Conservation (phyloP, 345 rosid genomes). For the Eucalyptus rudis region DNA sequence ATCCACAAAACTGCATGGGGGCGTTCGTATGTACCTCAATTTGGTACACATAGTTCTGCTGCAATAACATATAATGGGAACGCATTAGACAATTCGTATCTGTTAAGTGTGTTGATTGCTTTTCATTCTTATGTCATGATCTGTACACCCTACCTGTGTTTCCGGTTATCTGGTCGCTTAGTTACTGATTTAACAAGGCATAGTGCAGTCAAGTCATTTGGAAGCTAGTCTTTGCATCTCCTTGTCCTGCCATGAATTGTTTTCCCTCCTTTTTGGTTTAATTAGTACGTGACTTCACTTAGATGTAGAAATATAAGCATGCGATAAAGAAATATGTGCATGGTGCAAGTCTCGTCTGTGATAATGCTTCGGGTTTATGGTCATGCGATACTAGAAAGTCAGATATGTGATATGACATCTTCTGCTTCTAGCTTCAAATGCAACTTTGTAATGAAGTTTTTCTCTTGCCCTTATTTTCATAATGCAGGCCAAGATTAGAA, state of each 20-base stretch:
- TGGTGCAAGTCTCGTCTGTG: neutral
- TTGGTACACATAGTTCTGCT: neutral
- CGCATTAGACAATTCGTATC: too few relatives aligned
- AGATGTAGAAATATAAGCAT: too few relatives aligned
- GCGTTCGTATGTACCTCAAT: neutral
- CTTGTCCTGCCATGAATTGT: neutral
- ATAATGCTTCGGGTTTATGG: too few relatives aligned
- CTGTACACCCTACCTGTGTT: too few relatives aligned
- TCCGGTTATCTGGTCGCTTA: too few relatives aligned
- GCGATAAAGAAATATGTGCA: neutral
- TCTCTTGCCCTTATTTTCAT: neutral
- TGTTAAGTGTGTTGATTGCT: too few relatives aligned
- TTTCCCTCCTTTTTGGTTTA: neutral
- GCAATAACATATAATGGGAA: too few relatives aligned
- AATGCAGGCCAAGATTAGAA: constrained; percentile 46
- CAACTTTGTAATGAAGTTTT: neutral
- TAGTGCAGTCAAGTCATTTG: neutral
- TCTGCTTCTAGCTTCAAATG: neutral
- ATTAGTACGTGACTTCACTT: neutral
- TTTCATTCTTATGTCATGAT: too few relatives aligned
- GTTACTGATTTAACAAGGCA: too few relatives aligned
- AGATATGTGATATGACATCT: neutral
- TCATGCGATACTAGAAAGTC: neutral
- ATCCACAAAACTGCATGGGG: neutral
- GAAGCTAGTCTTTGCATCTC: neutral